Evolutionary conservation across 257 asterid genomes (phyloP).

Genomic region (Solanum ossicruentum): DNA sequence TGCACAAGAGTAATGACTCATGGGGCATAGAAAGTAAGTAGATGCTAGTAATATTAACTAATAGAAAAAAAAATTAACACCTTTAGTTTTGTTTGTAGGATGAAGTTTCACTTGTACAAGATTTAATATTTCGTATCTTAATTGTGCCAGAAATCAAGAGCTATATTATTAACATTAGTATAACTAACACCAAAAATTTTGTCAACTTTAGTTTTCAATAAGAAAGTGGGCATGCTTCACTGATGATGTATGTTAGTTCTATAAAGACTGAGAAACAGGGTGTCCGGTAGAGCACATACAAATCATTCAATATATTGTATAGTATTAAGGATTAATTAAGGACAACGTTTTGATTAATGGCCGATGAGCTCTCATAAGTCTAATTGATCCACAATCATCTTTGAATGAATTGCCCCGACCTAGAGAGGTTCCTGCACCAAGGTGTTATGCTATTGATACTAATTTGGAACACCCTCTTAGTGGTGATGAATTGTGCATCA

Average conservation of each 20-base stretch:
- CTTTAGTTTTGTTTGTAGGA: neutral
- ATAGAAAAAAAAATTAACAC: neutral
- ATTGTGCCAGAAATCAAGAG: neutral
- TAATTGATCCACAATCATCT: slow-evolving; percentile 36
- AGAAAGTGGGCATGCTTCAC: no score
- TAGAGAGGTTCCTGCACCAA: slow-evolving; percentile 16
- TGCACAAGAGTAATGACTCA: neutral
- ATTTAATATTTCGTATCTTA: neutral
- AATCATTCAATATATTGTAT: no score
- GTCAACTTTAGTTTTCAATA: neutral
- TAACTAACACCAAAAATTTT: no score
- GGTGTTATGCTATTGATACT: slow-evolving; percentile 19
- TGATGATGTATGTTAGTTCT: no score
- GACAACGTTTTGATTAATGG: no score
- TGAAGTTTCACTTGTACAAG: neutral
- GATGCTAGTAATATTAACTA: neutral
- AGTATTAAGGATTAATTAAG: no score
- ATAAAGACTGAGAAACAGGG: no score
- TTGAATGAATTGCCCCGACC: slow-evolving; percentile 16
- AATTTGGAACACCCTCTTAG: slow-evolving; percentile 1
- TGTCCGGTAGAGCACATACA: no score
- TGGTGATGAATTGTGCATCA: no score
- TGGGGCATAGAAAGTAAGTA: neutral
- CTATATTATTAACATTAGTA: neutral
- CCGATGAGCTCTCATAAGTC: no score